phyloP scores from a whole-genome alignment of 805 yeast genomes.

The Peterozyma toletana region DNA sequence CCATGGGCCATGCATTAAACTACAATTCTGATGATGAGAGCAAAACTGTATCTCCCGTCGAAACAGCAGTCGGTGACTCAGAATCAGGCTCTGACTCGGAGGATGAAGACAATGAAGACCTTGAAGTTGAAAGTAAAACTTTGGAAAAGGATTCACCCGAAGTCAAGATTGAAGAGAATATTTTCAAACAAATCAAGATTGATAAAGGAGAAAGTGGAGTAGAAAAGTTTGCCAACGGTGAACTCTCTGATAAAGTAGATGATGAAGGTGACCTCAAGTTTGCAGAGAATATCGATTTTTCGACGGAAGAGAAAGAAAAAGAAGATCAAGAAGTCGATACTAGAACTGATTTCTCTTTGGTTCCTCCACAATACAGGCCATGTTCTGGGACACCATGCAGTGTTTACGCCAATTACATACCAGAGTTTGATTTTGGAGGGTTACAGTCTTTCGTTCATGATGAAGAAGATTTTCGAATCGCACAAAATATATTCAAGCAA shows the following conservation, averaged over 20 bases:
- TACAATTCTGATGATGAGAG: conserved; percentile 31
- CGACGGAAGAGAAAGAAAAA: conserved; percentile 17
- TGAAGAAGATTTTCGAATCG: conserved; percentile 60
- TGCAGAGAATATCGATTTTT: conserved; percentile 13
- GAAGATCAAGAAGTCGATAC: conserved; percentile 15
- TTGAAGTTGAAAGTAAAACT: background rate
- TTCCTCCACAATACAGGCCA: conserved; percentile 41
- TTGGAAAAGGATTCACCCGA: background rate
- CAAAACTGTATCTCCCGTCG: conserved; percentile 9
- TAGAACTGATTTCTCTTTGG: conserved; percentile 17
- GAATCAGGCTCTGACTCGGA: conserved; percentile 13
- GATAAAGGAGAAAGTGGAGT: conserved; percentile 7
- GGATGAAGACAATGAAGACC: conserved; percentile 13
- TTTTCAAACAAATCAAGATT: background rate
- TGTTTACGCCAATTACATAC: conserved; percentile 39
- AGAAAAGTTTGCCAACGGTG: background rate
- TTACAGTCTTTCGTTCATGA: conserved; percentile 57
- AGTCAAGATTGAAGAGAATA: background rate
- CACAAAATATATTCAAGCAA: conserved; percentile 35
- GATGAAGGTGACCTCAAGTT: conserved; percentile 18
- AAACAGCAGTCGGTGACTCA: conserved; percentile 6
- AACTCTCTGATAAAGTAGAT: conserved; percentile 13
- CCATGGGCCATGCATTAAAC: conserved; percentile 50
- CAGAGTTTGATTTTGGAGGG: conserved; percentile 35
- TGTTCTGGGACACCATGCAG: conserved; percentile 43